phyloP scores from a whole-genome alignment of 179 eudicot species.

The Dionaea muscipula region DNA sequence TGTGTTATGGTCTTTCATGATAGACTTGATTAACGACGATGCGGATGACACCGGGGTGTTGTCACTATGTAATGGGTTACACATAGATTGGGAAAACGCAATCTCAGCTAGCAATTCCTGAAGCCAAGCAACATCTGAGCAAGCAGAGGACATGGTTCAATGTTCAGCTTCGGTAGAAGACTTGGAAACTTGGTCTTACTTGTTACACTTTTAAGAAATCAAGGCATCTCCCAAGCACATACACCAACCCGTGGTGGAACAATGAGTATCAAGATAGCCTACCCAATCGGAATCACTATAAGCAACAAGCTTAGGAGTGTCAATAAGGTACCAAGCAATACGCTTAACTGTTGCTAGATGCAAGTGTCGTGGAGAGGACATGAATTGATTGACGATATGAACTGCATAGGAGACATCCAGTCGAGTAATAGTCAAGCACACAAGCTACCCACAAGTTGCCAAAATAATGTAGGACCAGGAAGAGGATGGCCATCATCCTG shows the following conservation, averaged over 20 bases:
- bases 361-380: background rate
- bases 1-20: background rate
- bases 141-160: too few relatives aligned
- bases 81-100: background rate
- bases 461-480: background rate
- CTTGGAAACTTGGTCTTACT: too few relatives aligned
- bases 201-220: too few relatives aligned
- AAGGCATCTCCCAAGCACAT: background rate
- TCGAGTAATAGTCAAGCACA: background rate
- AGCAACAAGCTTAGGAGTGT: background rate
- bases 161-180: too few relatives aligned
- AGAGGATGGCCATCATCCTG: background rate
- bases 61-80: background rate
- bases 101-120: background rate
- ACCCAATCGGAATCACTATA: conserved; percentile 4
- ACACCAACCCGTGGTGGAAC: background rate
- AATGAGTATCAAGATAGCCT: background rate
- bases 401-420: conserved; percentile 2
- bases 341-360: conserved; percentile 1
- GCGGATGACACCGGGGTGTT: background rate
- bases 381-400: too few relatives aligned
- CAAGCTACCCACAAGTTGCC: background rate
- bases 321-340: background rate
- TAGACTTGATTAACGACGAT: background rate
- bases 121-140: background rate